Base-by-base conservation (phyloP, 768 basidiomycete species). In the Atractiella rhizophila region DNA sequence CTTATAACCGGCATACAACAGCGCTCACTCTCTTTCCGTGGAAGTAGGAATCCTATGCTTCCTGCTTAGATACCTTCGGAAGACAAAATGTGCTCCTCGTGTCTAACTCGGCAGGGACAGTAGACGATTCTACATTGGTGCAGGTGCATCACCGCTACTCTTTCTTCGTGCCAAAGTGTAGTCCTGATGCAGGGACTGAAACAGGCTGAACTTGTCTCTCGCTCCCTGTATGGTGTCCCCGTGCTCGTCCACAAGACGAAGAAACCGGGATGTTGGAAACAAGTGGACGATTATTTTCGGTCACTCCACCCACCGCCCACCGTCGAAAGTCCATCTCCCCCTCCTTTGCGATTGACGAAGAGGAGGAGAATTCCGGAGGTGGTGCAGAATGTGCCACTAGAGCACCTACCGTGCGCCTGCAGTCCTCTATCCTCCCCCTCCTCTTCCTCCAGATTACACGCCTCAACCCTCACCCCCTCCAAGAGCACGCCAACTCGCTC, bases 81-180 rank as follows among this genome's bases (percentile, higher is more conserved):
- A 65, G 71, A 20, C 67, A 66, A 1, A 76, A 81, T 45, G 69
- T 98, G 5, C 62, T 98, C 46, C 70, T 96, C 34, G 86, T 96
- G 26, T 82, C 79, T 57, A 98, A 98, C 56, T 85, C 86, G 16
- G 82, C 82, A 0, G 86, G 88, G 2, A 77, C 80, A 20, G 40
- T 45, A 35, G 67, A 63, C 42, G 65, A 72, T 42, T 80, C 73
- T 0, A 76, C 74, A 16, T 71, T 71, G 12, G 68, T 94, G 33
- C 78, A 85, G 59, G 86, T 81, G 48, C 50, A 30, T 18, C 31
- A 26, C 19, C 32, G 36, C 35, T 8, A 37, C 25, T 34, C 21
- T 41, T 35, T 19, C 29, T 45, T 18, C n/a, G 10, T 28, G 23
- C 12, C 20, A n/a, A 4, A 18, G 15, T 25, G 16, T 7, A 13